A percentile compares a stretch with the other conserved stretches of the same genome.
Evolutionary conservation across 305 asterid species (phyloP).

Genomic region (Coffea humblotiana): DNA sequence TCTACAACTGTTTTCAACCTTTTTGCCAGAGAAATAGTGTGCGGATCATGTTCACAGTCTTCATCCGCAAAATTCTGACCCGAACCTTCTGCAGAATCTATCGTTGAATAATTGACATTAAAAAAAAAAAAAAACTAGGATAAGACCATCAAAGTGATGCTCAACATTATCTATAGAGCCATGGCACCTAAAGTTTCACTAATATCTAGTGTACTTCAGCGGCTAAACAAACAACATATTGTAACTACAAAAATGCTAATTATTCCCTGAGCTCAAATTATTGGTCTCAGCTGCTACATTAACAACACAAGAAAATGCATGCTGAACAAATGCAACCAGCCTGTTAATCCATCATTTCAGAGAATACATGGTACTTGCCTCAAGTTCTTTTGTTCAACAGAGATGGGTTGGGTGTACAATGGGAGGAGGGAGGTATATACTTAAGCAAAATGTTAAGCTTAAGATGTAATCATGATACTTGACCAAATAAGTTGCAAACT

Average conservation of each 20-base stretch:
- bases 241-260: not conserved
- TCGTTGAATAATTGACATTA: not conserved
- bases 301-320: not conserved
- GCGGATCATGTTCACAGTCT: constrained; percentile 28
- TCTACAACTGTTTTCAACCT: constrained; percentile 38
- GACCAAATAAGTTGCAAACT: no score
- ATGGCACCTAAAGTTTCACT: not conserved
- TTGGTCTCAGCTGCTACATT: not conserved
- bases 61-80: constrained; percentile 70
- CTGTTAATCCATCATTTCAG: no score
- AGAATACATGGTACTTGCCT: no score
- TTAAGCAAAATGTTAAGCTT: no score
- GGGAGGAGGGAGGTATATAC: no score
- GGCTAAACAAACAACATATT: not conserved
- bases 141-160: not conserved
- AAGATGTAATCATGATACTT: no score
- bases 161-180: not conserved
- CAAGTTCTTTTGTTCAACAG: no score
- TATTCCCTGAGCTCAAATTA: not conserved
- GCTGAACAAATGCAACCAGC: not conserved
- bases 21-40: constrained; percentile 30
- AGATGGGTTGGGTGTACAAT: no score
- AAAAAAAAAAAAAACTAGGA: not conserved
- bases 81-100: constrained; percentile 58
- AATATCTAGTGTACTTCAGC: not conserved